Evolutionary conservation across 768 basidiomycete genomes (phyloP), one percentile per base, ranked within the genome.

Genomic region (Xerocomellus amylosporus): DNA sequence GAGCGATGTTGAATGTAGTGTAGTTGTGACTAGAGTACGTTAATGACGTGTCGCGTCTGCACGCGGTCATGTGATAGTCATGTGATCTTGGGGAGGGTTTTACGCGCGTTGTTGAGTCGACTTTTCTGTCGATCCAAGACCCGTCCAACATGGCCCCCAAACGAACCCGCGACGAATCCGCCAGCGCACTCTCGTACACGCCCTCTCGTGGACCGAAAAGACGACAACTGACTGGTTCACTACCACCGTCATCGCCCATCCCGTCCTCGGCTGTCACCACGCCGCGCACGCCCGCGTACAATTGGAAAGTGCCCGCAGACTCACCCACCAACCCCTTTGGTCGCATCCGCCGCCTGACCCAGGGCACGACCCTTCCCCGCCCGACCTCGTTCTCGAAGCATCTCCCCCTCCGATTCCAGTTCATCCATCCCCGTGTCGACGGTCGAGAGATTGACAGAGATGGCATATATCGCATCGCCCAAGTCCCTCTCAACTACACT

Each of bases 321-420:
- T 87, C 86, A 0, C 87, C 87, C 0, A 79, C 83, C 4, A 88
- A 88, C 60, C 87, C 87, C 0, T 84, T 88, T 55, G 84, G 85
- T 15, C 73, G 84, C 42, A 81, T 80, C 44, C 75, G 78, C 17
- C 73, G 74, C 14, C 71, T 71, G 5, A 69, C 68, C 0, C 64
- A 74, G 19, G 65, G 71, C 8, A 75, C 74, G 22, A 68, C 70
- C 3, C 71, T 77, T 1, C 77, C 77, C 0, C 68, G 64, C 14
- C 66, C 76, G 0, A 78, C 80, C 0, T 77, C 79, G 0, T 86
- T 83, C 65, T 76, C 76, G 14, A 79, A 81, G 53, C 86, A 89
- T 59, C 73, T 86, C 22, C 74, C 84, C 0, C 76, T 88, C 15
- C 81, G 85, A 19, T 81, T 87, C 64, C 86, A 87, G 68, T 71